Conservation (phyloP, 108 stramenopile genomes). For the Pseudonitzschia pungens region DNA sequence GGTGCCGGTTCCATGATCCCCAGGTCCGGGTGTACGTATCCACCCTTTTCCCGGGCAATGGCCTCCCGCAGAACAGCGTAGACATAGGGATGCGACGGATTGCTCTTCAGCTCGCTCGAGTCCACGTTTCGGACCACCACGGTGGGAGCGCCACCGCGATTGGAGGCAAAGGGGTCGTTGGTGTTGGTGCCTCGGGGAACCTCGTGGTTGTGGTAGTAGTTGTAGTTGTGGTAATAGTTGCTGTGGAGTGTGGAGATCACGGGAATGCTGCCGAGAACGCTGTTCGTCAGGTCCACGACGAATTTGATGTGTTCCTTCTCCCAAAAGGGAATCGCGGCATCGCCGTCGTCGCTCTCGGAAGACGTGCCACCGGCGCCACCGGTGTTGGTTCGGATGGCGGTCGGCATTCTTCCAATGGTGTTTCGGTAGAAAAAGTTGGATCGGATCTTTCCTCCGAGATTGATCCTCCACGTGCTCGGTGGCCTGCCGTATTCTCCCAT, state of each 20-base stretch:
- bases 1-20: conserved; percentile 79
- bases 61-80: conserved; percentile 72
- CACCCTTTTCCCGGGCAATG: conserved; percentile 63
- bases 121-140: neutral
- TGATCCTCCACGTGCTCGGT: conserved; percentile 48
- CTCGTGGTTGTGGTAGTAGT: too few species aligned
- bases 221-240: too few species aligned
- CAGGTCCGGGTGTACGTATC: conserved; percentile 85
- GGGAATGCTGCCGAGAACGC: too few species aligned
- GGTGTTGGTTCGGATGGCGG: too few species aligned
- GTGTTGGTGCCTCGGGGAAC: too few species aligned
- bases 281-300: neutral
- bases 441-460: conserved; percentile 47
- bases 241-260: neutral
- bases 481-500: conserved; percentile 38
- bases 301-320: neutral
- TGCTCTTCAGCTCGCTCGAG: neutral
- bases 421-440: neutral
- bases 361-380: too few species aligned
- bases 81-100: conserved; percentile 66
- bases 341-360: too few species aligned
- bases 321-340: neutral
- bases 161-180: neutral
- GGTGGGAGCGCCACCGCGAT: neutral
- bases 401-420: neutral